phyloP scores from a whole-genome alignment of 768 basidiomycete genomes.

The Psilocybe cyanescens region DNA sequence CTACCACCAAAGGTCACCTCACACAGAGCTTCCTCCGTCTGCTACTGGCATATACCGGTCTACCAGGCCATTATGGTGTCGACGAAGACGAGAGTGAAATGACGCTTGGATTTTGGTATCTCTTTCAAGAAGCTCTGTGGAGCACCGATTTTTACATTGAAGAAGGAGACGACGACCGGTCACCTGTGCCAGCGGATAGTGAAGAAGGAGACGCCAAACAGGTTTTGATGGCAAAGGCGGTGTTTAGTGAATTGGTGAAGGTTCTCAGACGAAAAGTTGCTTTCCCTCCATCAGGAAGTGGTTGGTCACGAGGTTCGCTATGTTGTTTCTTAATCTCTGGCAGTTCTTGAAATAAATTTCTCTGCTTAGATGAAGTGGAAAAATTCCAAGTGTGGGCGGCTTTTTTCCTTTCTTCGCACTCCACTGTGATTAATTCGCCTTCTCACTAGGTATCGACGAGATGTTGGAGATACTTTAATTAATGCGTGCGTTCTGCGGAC shows the following conservation, averaged over 20 bases:
- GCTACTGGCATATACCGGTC: constrained; percentile 72
- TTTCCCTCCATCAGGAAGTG: constrained; percentile 60
- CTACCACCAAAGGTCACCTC: constrained; percentile 49
- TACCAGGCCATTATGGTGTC: constrained; percentile 73
- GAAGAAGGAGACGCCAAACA: constrained; percentile 34
- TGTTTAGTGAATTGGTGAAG: constrained; percentile 79
- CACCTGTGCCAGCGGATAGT: constrained; percentile 21
- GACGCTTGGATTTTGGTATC: constrained; percentile 88
- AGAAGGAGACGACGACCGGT: constrained; percentile 36
- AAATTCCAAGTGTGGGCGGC: constrained; percentile 73
- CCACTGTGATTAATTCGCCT: background rate
- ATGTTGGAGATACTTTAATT: constrained; percentile 86
- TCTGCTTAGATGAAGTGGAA: constrained; percentile 69
- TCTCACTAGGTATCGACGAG: constrained; percentile 71
- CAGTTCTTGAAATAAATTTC: constrained; percentile 1
- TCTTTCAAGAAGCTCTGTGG: constrained; percentile 89
- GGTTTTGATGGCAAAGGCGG: constrained; percentile 65
- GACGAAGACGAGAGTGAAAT: constrained; percentile 91
- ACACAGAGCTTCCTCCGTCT: constrained; percentile 74
- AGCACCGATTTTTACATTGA: constrained; percentile 56
- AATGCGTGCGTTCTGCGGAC: constrained; percentile 66
- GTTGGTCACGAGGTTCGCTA: constrained; percentile 72
- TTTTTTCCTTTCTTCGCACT: background rate
- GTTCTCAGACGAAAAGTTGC: constrained; percentile 73
- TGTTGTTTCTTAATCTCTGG: constrained; percentile 18